Evolutionary conservation across 345 rosid species (phyloP).

Genomic region (Bretschneidera sinensis): DNA sequence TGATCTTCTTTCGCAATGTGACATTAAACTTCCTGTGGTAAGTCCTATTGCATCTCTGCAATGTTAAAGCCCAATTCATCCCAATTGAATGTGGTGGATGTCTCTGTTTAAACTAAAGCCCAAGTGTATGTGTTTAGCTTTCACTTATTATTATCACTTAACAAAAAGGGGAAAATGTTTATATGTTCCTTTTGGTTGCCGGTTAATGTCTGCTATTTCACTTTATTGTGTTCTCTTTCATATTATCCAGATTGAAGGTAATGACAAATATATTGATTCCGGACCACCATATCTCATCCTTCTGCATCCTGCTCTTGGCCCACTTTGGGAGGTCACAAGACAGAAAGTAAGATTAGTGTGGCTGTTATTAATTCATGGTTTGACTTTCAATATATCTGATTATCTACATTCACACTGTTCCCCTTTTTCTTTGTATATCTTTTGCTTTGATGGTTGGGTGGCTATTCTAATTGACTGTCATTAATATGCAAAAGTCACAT

Average conservation of each 20-base stretch:
- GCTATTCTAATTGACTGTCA: not conserved
- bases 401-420: not conserved
- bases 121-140: not conserved
- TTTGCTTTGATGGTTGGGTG: not conserved
- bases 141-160: not conserved
- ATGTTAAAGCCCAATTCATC: slow-evolving; percentile 4
- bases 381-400: not conserved
- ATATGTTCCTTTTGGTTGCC: not conserved
- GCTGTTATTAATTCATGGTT: slow-evolving; percentile 6
- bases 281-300: slow-evolving; percentile 88
- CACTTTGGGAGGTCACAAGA: slow-evolving; percentile 87
- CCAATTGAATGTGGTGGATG: slow-evolving; percentile 9
- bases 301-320: slow-evolving; percentile 93
- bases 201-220: slow-evolving; percentile 8
- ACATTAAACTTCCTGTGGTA: slow-evolving; percentile 74
- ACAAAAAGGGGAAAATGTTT: slow-evolving; percentile 1
- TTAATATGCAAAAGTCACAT: too few species aligned
- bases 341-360: slow-evolving; percentile 56
- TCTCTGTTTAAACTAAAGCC: not conserved
- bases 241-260: slow-evolving; percentile 50
- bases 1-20: slow-evolving; percentile 72
- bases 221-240: slow-evolving; percentile 4
- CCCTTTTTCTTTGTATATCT: too few species aligned
- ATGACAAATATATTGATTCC: slow-evolving; percentile 53
- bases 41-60: slow-evolving; percentile 10